These are phyloP conservation scores for Panicum hallii DNA, from an alignment of 202 grass and related monocot species.

Conservation along the genomic window DNA sequence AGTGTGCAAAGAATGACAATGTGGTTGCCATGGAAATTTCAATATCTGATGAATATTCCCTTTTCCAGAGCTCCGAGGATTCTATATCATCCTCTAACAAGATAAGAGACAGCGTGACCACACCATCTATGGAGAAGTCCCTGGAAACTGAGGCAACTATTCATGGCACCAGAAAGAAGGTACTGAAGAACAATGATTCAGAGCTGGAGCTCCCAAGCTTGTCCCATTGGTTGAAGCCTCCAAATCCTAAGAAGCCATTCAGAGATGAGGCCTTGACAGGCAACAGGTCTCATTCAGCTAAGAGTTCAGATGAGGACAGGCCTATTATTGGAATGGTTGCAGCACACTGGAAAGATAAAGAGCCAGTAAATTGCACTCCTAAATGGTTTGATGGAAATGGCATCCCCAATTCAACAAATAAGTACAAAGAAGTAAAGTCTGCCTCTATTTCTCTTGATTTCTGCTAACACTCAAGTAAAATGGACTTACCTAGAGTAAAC, in stretches of 20 bases:
- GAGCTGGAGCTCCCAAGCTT: conserved; percentile 68
- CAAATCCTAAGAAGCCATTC: conserved; percentile 51
- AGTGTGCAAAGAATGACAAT: conserved; percentile 37
- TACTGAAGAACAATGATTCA: conserved; percentile 41
- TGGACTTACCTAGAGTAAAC: conserved; percentile 16
- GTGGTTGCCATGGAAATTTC: conserved; percentile 48
- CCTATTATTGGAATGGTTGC: conserved; percentile 97
- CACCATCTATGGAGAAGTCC: conserved; percentile 42
- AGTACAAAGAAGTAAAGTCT: conserved; percentile 92
- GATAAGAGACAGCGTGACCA: conserved; percentile 29
- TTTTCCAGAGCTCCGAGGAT: conserved; percentile 51
- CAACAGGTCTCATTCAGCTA: conserved; percentile 61
- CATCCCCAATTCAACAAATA: conserved; percentile 98
- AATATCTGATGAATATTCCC: conserved; percentile 52
- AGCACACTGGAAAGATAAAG: conserved; percentile 80
- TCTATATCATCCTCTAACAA: conserved; percentile 49
- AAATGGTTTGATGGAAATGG: conserved; percentile 92
- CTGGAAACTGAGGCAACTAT: conserved; percentile 30
- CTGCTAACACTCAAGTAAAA: conserved; percentile 14
- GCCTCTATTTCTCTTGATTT: conserved; percentile 39
- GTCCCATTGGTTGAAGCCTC: conserved; percentile 81
- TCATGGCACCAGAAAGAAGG: conserved; percentile 50
- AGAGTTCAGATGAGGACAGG: conserved; percentile 66
- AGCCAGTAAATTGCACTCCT: conserved; percentile 45
- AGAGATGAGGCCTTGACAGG: conserved; percentile 44